Evolutionary conservation across 2,329 filamentous ascomycete species (phyloP), one percentile per base, ranked within the genome.

Genomic region (Juglanconis oblonga): DNA sequence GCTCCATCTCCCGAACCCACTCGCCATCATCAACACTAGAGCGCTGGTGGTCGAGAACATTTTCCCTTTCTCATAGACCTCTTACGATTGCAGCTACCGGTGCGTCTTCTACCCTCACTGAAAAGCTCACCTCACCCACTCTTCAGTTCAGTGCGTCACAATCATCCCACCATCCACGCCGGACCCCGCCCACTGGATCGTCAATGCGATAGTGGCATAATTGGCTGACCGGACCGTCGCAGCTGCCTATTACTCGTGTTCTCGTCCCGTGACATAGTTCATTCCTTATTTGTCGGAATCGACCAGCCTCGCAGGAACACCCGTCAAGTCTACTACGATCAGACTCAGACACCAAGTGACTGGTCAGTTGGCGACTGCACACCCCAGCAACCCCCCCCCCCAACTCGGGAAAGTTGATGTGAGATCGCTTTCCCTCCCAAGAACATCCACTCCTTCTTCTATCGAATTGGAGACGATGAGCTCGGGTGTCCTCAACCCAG

Each of bases 401-500:
- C 10, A 40, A 58, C 59, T 24, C 52, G 55, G 59, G 51, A 42
- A 36, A 56, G 49, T 29, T 17, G 29, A 13, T 29, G 10, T 24
- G 52, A 35, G 13, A n/a, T 32, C 54, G 31, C 44, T 17, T 17
- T 17, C 17, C 17, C 17, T 17, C 17, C 17, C 17, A 17, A 7
- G 17, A 47, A 10, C n/a, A 10, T 3, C n/a, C 14, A 33, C 35
- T 33, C 50, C 31, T 45, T 45, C 40, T 54, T 45, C 40, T 54
- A 47, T 48, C 29, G 33, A 52, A 52, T 36, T 33, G 42, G 36
- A 57, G 65, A 77, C 68, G 64, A 85, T 86, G 82, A 85, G 77
- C 71, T 77, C 81, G 64, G 74, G 72, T 66, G 73, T 76, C 57
- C 71, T 76, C 66, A 87, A 86, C 69, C 66, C 79, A 61, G 78